phyloP scores from a whole-genome alignment of 805 yeast genomes.

The Yamadazyma scolyti region DNA sequence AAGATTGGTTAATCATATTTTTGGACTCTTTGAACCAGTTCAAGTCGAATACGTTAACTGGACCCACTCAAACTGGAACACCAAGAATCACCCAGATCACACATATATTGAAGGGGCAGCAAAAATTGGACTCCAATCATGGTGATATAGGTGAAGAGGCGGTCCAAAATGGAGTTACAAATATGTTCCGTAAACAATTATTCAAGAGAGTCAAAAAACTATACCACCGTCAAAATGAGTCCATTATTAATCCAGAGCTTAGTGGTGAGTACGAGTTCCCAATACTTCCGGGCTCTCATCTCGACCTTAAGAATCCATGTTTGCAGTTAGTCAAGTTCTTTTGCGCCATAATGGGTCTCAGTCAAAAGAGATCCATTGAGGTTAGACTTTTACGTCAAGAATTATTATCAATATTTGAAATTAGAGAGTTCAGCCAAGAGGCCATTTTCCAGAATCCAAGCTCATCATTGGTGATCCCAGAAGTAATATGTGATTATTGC shows the following conservation, averaged over 20 bases:
- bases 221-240: conserved; percentile 66
- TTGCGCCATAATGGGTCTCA: conserved; percentile 68
- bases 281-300: conserved; percentile 66
- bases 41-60: conserved; percentile 41
- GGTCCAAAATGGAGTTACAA: conserved; percentile 44
- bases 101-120: conserved; percentile 45
- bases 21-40: conserved; percentile 63
- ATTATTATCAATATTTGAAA: conserved; percentile 66
- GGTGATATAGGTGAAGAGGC: conserved; percentile 21
- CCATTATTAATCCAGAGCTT: conserved; percentile 62
- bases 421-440: conserved; percentile 78
- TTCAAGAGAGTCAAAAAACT: conserved; percentile 63
- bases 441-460: conserved; percentile 76
- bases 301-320: conserved; percentile 61
- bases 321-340: conserved; percentile 75
- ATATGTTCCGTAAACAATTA: conserved; percentile 59
- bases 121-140: conserved; percentile 29
- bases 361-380: conserved; percentile 63
- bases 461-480: conserved; percentile 59
- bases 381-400: conserved; percentile 72
- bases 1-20: conserved; percentile 79
- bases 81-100: conserved; percentile 71
- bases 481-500: conserved; percentile 78
- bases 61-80: conserved; percentile 38
- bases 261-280: conserved; percentile 71